Evolutionary conservation across 1,284 basidiomycete genomes (phyloP).

Genomic region (Hortiboletus rubellus): DNA sequence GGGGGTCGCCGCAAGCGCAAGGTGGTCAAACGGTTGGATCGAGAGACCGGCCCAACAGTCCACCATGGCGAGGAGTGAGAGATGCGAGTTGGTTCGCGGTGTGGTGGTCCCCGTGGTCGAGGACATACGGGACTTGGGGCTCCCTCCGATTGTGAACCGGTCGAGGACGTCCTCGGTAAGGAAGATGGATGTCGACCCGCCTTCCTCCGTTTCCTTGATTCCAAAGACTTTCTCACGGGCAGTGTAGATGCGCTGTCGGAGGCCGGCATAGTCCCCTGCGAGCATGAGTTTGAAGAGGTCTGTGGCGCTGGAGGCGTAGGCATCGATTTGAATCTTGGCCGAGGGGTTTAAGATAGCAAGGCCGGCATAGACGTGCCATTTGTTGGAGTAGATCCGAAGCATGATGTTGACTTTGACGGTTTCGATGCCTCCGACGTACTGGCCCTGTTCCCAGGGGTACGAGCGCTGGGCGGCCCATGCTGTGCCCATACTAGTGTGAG

Average conservation of each 20-base stretch:
- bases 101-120: slow-evolving; percentile 33
- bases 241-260: slow-evolving; percentile 74
- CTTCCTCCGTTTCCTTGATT: slow-evolving; percentile 34
- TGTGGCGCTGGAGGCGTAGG: slow-evolving; percentile 83
- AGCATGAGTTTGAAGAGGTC: slow-evolving; percentile 98
- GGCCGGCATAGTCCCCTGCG: slow-evolving; percentile 64
- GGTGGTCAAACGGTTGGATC: slow-evolving; percentile 90
- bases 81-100: slow-evolving; percentile 77
- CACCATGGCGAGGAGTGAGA: slow-evolving; percentile 97
- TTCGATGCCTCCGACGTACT: slow-evolving; percentile 98
- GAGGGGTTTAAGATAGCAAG: slow-evolving; percentile 95
- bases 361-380: slow-evolving; percentile 99
- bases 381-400: slow-evolving; percentile 93
- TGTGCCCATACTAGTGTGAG: slow-evolving; percentile 82
- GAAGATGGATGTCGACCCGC: slow-evolving; percentile 64
- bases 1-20: slow-evolving; percentile 93
- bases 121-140: slow-evolving; percentile 22
- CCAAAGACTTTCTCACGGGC: slow-evolving; percentile 83
- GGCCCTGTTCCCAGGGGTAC: slow-evolving; percentile 95
- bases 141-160: slow-evolving; percentile 60
- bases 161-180: slow-evolving; percentile 77
- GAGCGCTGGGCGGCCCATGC: slow-evolving; percentile 81
- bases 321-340: slow-evolving; percentile 87
- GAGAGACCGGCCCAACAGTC: slow-evolving; percentile 93
- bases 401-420: slow-evolving; percentile 98